Conservation (phyloP, 345 rosid genomes). For the Adansonia digitata region DNA sequence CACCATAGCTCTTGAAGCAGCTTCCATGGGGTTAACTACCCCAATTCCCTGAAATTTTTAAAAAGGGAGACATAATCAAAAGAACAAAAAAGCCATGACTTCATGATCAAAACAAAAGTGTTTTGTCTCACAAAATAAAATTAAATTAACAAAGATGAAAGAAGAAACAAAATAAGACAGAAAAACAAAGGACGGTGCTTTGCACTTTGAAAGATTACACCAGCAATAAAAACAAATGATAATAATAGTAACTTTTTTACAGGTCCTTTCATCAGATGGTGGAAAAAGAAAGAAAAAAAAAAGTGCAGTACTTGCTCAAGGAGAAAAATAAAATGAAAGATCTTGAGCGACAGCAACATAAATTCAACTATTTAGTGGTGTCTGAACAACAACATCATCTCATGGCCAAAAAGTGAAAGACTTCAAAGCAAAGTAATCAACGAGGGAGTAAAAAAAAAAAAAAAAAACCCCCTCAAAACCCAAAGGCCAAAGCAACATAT, state of each 20-base stretch:
- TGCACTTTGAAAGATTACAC: slow-evolving; percentile 23
- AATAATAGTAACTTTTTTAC: slow-evolving; percentile 12
- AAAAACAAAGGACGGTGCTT: slow-evolving; percentile 17
- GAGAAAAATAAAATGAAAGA: slow-evolving; percentile 1
- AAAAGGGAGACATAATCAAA: background rate
- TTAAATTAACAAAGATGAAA: background rate
- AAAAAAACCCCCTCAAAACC: background rate
- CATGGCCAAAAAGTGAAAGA: slow-evolving; percentile 10
- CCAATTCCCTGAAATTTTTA: slow-evolving; percentile 31
- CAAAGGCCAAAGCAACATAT: slow-evolving; percentile 1
- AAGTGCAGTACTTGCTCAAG: slow-evolving; percentile 1
- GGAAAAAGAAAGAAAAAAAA: background rate
- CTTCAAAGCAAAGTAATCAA: slow-evolving; percentile 9
- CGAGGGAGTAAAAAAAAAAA: background rate
- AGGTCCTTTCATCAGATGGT: slow-evolving; percentile 13
- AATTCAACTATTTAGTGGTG: slow-evolving; percentile 26
- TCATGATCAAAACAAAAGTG: slow-evolving; percentile 19
- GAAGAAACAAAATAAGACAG: slow-evolving; percentile 17
- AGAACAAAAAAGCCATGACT: slow-evolving; percentile 19
- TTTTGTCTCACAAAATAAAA: slow-evolving; percentile 1
- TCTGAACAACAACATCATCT: slow-evolving; percentile 27
- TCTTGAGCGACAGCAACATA: slow-evolving; percentile 23
- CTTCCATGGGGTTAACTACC: slow-evolving; percentile 33
- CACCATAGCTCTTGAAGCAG: slow-evolving; percentile 19
- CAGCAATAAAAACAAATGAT: slow-evolving; percentile 17